phyloP scores from a whole-genome alignment of 495 filamentous ascomycete species.

The Penicillium mononematosum region DNA sequence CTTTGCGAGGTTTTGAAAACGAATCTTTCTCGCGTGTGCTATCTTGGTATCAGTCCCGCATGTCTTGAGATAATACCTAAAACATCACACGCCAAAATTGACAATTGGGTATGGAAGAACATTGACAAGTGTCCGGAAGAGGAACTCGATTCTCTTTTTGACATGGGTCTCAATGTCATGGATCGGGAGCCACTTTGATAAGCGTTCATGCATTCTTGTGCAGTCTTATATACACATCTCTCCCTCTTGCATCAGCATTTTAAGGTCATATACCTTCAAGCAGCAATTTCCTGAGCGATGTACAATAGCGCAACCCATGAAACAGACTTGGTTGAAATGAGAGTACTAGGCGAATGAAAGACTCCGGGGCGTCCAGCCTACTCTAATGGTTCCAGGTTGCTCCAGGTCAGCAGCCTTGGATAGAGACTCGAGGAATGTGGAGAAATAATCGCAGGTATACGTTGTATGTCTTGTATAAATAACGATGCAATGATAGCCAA shows the following conservation, averaged over 20 bases:
- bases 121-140: conserved; percentile 14
- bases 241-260: neutral
- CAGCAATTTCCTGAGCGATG: neutral
- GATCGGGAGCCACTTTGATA: neutral
- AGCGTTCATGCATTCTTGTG: neutral
- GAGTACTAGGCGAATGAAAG: neutral
- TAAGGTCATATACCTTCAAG: neutral
- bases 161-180: conserved; percentile 8
- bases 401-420: no score
- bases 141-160: conserved; percentile 12
- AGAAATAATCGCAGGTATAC: no score
- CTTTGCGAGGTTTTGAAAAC: neutral
- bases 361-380: no score
- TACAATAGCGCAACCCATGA: neutral
- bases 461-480: neutral
- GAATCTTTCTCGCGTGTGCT: conserved; percentile 8
- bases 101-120: conserved; percentile 12
- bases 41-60: conserved; percentile 2
- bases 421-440: no score
- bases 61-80: conserved; percentile 5
- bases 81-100: conserved; percentile 1
- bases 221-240: neutral
- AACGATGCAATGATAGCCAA: neutral
- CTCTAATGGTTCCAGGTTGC: no score
- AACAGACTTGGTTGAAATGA: neutral